Base-by-base conservation (phyloP, 352 stramenopile species). In the Phytophthora lateralis region DNA sequence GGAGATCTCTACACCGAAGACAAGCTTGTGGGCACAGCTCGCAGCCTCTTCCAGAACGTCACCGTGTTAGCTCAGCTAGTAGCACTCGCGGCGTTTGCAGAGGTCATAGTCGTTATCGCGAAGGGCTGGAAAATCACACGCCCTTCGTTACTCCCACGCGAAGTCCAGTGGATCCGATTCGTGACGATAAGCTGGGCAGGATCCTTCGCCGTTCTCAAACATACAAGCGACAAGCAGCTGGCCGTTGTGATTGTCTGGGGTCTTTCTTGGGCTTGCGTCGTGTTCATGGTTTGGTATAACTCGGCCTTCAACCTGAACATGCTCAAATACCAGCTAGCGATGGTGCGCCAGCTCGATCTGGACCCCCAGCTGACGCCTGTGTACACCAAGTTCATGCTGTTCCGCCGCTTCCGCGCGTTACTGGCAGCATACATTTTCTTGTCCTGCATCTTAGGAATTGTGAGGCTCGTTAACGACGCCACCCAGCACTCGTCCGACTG, bases 41-140 rank as follows among this genome's bases (percentile, higher is more conserved):
- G 58, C 14, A 75, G 65, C 12, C 54, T 85, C 32, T 47, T 85
- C 4, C 38, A 63, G 7, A 82, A 89, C 44, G 14, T 44, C 3
- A 55, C 69, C 11, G 70, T 83, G 1, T 43, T 87, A 21, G 64
- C 71, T 17, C 71, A 82, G 20, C 30, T 90, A 4, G 64, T 72
- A 8, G 74, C 76, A n/a, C 49, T 88, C 0, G 71, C 78, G 0
- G 68, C 84, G 24, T 71, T 78, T 4, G 75, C 67, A 6, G 78
- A 89, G 45, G 55, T 82, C 17, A 27, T 89, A 3, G 50, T 89
- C n/a, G 30, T 89, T 29, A 75, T 89, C 7, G 78, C 81, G 9
- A 89, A 89, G 45, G 81, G 81, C 17, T 90, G 81, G 81, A 80
- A 90, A 55, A 89, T 90, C 60, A 90, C 78, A 9, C 76, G 81